Evolutionary conservation across 805 yeast species (phyloP), one percentile per base, ranked within the genome.

Genomic region (Candida piceae): DNA sequence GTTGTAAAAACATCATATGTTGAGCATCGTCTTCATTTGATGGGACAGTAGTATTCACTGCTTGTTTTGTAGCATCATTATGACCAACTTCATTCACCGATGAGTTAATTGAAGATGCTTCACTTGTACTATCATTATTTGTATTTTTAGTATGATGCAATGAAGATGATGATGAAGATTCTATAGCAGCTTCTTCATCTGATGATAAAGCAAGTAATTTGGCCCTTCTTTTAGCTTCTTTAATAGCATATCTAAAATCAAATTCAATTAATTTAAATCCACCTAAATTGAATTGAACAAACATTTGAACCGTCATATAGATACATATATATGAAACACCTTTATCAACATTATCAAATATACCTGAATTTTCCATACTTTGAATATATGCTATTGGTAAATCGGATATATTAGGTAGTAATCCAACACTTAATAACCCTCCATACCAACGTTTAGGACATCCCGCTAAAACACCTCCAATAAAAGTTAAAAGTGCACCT

Each of bases 321-420:
- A 88, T 80, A 50, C 88, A 81, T 16, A 84, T 81, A 58, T 83
- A 85, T 1, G 96, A 93, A 18, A 83, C 81, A 18, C 96, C 97
- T 48, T 73, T 72, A 36, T 76, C 69, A 25, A 85, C 86, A 12
- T 65, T 50, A 0, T 80, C 64, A 49, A 88, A 80, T 6, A 71
- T 63, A 1, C 75, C 65, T 1, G 87, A 78, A 12, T 74, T 69
- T 18, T 84, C 80, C 52, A 86, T 62, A 3, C 90, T 81, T 50
- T 80, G 86, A 25, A 80, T 57, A 48, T 86, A 87, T 0, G 95
- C 95, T 47, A 86, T 83, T 0, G 96, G 95, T 38, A 86, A 66
- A 60, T 86, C 95, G 12, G 88, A 76, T 30, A 82, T 77, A 52
- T 86, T 86, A 30, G 88, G 89, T 52, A 85, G 76, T 21, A 83